phyloP scores from a whole-genome alignment of 2,329 filamentous ascomycete genomes.

The Fusarium citri region DNA sequence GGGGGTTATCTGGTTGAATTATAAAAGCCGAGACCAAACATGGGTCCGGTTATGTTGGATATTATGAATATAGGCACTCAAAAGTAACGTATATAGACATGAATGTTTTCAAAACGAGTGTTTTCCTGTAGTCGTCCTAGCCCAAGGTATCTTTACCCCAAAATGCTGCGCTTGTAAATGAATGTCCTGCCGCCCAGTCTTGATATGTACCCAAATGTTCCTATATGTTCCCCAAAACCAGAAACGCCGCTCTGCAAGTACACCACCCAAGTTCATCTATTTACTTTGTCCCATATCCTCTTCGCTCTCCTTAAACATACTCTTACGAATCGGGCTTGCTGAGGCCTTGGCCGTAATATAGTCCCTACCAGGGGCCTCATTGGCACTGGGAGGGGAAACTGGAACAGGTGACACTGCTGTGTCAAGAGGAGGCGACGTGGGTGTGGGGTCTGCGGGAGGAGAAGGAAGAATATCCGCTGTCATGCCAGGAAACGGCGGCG shows the following conservation, averaged over 20 bases:
- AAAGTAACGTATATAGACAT: conserved; percentile 35
- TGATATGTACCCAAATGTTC: conserved; percentile 2
- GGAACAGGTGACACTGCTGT: conserved; percentile 9
- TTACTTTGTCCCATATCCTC: conserved; percentile 53
- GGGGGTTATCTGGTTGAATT: background rate
- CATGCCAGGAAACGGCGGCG: conserved; percentile 17
- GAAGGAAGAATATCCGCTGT: conserved; percentile 26
- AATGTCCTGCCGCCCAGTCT: conserved; percentile 27
- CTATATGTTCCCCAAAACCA: background rate
- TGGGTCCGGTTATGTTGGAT: background rate
- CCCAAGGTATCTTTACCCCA: conserved; percentile 11
- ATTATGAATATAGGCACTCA: conserved; percentile 21
- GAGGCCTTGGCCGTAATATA: conserved; percentile 46
- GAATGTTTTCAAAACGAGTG: conserved; percentile 28
- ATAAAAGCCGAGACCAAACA: background rate
- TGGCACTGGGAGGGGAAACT: conserved; percentile 47
- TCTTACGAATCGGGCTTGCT: conserved; percentile 51
- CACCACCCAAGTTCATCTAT: conserved; percentile 2
- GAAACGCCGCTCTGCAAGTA: conserved; percentile 35
- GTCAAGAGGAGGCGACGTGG: conserved; percentile 16
- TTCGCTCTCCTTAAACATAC: conserved; percentile 56
- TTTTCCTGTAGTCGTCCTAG: conserved; percentile 14
- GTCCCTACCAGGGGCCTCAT: conserved; percentile 44
- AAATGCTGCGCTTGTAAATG: conserved; percentile 27
- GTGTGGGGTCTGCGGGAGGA: conserved; percentile 18